phyloP scores from a whole-genome alignment of 2,329 filamentous ascomycete species.

The Didymella glomerata region DNA sequence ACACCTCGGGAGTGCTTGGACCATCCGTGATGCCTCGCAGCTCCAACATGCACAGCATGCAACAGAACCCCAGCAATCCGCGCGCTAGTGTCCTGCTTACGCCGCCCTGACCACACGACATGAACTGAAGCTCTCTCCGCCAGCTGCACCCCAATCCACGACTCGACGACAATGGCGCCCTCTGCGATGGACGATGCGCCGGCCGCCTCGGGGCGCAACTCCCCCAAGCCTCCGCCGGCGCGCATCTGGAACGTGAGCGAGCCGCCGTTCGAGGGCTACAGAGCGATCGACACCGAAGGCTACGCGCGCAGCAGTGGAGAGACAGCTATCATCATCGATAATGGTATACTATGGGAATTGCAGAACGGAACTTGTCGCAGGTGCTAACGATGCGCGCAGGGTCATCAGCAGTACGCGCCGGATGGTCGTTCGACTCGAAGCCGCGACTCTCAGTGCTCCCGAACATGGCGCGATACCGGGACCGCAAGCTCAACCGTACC shows the following conservation, averaged over 20 bases:
- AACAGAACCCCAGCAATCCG: constrained; percentile 26
- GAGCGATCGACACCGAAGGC: constrained; percentile 69
- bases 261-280: constrained; percentile 68
- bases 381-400: constrained; percentile 62
- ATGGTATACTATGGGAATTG: constrained; percentile 69
- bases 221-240: constrained; percentile 62
- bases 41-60: constrained; percentile 32
- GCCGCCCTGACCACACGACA: constrained; percentile 31
- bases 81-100: constrained; percentile 28
- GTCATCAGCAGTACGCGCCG: constrained; percentile 86
- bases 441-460: constrained; percentile 84
- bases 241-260: constrained; percentile 64
- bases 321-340: constrained; percentile 95
- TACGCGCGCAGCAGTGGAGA: constrained; percentile 69
- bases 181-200: constrained; percentile 52
- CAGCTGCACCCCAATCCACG: constrained; percentile 23
- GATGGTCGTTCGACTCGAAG: constrained; percentile 91
- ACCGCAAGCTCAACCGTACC: constrained; percentile 90
- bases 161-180: constrained; percentile 45
- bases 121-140: constrained; percentile 32
- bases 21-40: constrained; percentile 24
- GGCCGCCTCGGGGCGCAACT: constrained; percentile 55
- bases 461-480: constrained; percentile 93
- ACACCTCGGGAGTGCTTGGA: constrained; percentile 32
- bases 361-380: constrained; percentile 1